Base-by-base conservation (phyloP, 1,284 basidiomycete species). In the Moesziomyces aphidis region DNA sequence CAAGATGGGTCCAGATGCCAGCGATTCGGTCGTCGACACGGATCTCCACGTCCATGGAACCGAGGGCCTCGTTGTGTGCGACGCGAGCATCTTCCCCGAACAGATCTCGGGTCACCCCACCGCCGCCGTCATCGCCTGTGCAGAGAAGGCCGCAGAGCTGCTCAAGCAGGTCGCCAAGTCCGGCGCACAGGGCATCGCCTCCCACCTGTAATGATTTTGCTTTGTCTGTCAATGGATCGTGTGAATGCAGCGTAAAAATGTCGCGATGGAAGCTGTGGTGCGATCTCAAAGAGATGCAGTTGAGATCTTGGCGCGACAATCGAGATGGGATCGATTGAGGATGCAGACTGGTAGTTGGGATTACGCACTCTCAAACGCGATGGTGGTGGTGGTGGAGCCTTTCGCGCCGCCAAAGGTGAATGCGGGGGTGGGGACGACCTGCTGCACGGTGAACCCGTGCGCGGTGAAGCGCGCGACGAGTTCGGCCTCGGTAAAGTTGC, bases 401-500 rank as follows among this genome's bases (percentile, higher is more conserved):
- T 77, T 70, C 15, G 68, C 66, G 11, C 78, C 78, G 9, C 71
- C 78, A 47, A 83, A 83, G 1, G 74, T 77, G 62, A 83, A 81
- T 0, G 70, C 60, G 0, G 81, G 81, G 4, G 73, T 71, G 11
- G 81, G 81, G 0, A 83, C 48, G 7, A 83, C 76, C 15, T 77
- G 56, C n/a, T 77, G 57, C 4, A 80, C 69, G 21, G 53, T 34
- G 56, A 83, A 80, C 3, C 76, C 76, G 55, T 28, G 26, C 1
- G 51, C 43, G 0, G 50, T 85, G 78, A 95, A 94, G 50, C 85
- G 88, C 1, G 86, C 78, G 67, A 87, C 89, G 43, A 96, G 85
- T 81, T 96, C 94, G 0, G 90, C 89, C 75, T 93, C 90, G 0
- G 94, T 96, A 81, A 94, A 96, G 82, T 96, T 96, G 83, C 94